phyloP scores from a whole-genome alignment of 306 rosid genomes.

The Lathyrus oleraceus region DNA sequence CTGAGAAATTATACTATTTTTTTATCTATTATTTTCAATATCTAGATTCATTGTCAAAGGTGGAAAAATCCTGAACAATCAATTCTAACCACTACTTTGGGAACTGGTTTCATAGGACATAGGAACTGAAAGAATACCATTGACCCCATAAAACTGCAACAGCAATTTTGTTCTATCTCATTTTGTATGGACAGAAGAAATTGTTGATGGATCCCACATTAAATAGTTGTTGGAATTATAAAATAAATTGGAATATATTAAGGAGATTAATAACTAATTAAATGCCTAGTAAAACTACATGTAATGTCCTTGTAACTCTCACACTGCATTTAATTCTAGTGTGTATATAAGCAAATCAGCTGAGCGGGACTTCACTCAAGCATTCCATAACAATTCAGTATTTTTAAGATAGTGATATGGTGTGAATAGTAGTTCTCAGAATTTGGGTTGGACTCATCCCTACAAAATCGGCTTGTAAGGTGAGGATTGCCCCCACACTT shows the following conservation, averaged over 20 bases:
- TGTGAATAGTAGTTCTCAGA: neutral
- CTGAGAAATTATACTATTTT: neutral
- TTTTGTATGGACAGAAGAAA: slow-evolving; percentile 17
- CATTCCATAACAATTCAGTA: too few species aligned
- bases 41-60: neutral
- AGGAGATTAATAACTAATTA: too few species aligned
- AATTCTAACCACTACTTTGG: slow-evolving; percentile 3
- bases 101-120: neutral
- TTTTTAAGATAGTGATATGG: neutral
- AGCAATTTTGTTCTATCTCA: slow-evolving; percentile 8
- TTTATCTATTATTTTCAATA: neutral
- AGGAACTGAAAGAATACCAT: slow-evolving; percentile 13
- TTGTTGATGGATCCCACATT: neutral
- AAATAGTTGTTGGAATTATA: neutral
- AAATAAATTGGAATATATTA: too few species aligned
- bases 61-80: neutral
- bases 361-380: too few species aligned
- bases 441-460: too few species aligned
- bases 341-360: too few species aligned
- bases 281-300: too few species aligned
- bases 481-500: too few species aligned
- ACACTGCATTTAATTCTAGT: too few species aligned
- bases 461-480: too few species aligned
- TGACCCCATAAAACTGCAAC: slow-evolving; percentile 21
- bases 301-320: too few species aligned